Conservation (phyloP, 2,329 filamentous ascomycete genomes). For the Erysiphe pisi region DNA sequence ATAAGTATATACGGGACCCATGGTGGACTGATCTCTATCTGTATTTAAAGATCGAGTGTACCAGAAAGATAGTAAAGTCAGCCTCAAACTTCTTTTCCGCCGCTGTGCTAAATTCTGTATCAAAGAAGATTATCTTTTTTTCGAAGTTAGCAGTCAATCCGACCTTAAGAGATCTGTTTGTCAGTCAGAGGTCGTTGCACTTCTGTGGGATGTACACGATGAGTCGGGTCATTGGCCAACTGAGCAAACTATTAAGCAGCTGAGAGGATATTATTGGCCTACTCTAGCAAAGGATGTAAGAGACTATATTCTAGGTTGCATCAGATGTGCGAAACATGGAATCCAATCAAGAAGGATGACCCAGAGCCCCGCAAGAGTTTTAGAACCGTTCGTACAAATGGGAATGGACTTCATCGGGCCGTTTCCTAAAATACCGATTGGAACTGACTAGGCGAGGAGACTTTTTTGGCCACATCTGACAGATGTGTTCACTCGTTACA, state of each 20-base stretch:
- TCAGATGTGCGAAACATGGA: neutral
- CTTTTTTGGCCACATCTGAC: neutral
- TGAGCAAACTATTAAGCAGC: conserved; percentile 8
- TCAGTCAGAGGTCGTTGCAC: neutral
- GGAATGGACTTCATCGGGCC: neutral
- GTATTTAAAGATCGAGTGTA: neutral
- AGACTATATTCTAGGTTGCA: conserved; percentile 2
- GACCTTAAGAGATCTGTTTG: conserved; percentile 4
- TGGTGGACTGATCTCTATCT: neutral
- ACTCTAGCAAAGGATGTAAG: neutral
- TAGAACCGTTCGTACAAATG: neutral
- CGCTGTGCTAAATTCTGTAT: neutral
- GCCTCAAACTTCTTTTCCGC: neutral
- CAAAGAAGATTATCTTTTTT: neutral
- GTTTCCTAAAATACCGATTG: neutral
- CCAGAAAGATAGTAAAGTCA: neutral
- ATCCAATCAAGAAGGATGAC: too few species aligned
- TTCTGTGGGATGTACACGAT: neutral
- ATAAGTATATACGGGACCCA: neutral
- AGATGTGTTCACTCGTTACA: neutral
- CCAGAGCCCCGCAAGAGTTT: too few species aligned
- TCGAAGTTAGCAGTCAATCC: neutral
- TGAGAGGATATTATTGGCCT: neutral
- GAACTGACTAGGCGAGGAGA: neutral
- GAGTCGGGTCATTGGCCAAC: conserved; percentile 11